These are phyloP conservation scores for Fusarium nelsonii DNA, from an alignment of 2,329 filamentous ascomycete species.

Conservation along the genomic window DNA sequence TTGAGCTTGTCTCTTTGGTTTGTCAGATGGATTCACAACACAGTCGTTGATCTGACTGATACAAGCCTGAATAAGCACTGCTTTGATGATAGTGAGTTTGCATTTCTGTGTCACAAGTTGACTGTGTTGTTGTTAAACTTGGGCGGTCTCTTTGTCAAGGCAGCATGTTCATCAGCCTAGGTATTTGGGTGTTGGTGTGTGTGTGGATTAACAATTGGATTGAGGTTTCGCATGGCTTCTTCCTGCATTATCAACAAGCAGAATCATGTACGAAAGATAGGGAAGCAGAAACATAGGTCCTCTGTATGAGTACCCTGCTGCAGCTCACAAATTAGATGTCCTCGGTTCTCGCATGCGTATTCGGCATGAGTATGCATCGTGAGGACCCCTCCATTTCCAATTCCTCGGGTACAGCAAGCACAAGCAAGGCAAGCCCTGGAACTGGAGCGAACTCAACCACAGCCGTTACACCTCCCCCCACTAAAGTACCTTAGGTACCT, in stretches of 20 bases:
- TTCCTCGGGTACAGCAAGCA: conserved; percentile 30
- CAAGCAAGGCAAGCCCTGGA: neutral
- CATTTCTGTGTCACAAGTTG: neutral
- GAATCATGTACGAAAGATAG: too few relatives aligned
- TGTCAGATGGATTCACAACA: neutral
- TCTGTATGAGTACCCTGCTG: neutral
- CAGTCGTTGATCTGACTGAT: neutral
- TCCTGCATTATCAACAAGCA: neutral
- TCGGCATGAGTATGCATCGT: conserved; percentile 15
- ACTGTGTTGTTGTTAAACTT: neutral
- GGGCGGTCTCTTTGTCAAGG: neutral
- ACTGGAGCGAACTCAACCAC: conserved; percentile 6
- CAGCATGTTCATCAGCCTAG: neutral
- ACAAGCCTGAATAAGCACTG: neutral
- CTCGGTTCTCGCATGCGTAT: conserved; percentile 35
- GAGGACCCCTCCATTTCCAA: conserved; percentile 35
- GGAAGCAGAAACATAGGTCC: too few relatives aligned
- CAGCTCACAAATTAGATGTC: neutral
- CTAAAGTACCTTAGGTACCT: neutral
- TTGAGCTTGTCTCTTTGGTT: conserved; percentile 8
- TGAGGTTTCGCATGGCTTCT: neutral
- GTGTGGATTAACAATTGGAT: neutral
- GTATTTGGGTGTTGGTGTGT: too few relatives aligned
- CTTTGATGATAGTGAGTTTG: neutral
- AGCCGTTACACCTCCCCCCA: conserved; percentile 24